Base-by-base conservation (phyloP, 768 basidiomycete genomes). In the Auricularia cornea region DNA sequence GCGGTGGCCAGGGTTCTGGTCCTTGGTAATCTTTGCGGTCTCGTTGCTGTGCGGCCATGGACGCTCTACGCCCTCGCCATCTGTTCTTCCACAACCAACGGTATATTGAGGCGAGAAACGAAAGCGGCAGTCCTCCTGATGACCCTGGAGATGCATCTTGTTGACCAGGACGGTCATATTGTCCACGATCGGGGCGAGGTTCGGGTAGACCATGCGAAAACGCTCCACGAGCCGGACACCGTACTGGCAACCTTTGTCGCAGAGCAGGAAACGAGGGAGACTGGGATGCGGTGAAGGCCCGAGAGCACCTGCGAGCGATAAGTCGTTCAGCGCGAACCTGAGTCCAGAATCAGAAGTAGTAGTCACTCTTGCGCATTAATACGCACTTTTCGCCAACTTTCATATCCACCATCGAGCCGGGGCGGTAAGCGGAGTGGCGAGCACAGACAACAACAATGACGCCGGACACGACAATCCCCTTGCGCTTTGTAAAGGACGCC, bases 41-140 rank as follows among this genome's bases (percentile, higher is more conserved):
- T 69, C 63, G 62, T 79, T 78, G 10, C 72, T 67, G 6, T 66
- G 66, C 0, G 76, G 62, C 80, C 80, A 82, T 0, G 62, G 67
- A 0, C 66, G 66, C 52, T 82, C 80, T 0, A 77, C 68, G 1
- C 69, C 75, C 57, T 81, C 76, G 0, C 78, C 74, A 66, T 76
- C 75, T 1, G 68, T 71, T 2, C 70, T 68, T 11, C 73, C 75
- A 33, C 5, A 20, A 5, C 18, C 14, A 16, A 16, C 14, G n/a
- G 44, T 48, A 20, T 48, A 48, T 3, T 48, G 44, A 16, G 44
- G 44, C 18, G 18, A 3, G 18, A 60, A 70, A 11, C 60, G 57
- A 38, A 67, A 68, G 29, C 60, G 59, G 59, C 68, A 70, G 6
- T 68, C 65, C 6, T 69, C 68, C 32, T 66, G 62, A 44, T 70